phyloP scores from a whole-genome alignment of 345 rosid species.

The Noccaea bulbosa region DNA sequence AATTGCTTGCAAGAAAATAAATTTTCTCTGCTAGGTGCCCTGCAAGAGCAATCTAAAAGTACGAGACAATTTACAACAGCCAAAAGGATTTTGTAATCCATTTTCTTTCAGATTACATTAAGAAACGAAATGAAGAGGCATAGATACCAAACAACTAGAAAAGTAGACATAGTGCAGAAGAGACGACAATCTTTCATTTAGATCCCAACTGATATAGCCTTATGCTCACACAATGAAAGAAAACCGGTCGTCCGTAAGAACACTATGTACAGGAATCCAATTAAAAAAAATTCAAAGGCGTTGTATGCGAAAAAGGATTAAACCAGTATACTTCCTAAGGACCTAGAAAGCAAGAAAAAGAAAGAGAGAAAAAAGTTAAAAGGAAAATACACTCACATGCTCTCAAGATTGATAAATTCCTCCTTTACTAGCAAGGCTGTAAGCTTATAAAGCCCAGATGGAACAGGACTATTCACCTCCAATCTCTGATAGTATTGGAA shows the following conservation, averaged over 20 bases:
- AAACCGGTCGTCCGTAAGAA: slow-evolving; percentile 12
- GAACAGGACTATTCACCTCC: slow-evolving; percentile 84
- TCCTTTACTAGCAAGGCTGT: slow-evolving; percentile 93
- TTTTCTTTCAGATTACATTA: slow-evolving; percentile 24
- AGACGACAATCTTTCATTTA: slow-evolving; percentile 5
- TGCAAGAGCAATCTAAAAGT: slow-evolving; percentile 18
- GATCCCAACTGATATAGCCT: slow-evolving; percentile 19
- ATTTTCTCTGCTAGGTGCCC: slow-evolving; percentile 6
- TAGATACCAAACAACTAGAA: slow-evolving; percentile 20
- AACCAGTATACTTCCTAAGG: slow-evolving; percentile 12
- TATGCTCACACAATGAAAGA: slow-evolving; percentile 26
- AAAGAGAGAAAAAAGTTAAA: slow-evolving; percentile 11
- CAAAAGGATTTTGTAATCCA: slow-evolving; percentile 9
- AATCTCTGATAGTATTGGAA: slow-evolving; percentile 89
- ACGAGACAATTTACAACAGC: background rate
- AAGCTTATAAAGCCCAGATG: slow-evolving; percentile 88
- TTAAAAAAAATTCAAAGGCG: slow-evolving; percentile 18
- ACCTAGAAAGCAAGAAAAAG: slow-evolving; percentile 12
- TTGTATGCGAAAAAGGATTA: slow-evolving; percentile 5
- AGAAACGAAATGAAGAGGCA: slow-evolving; percentile 9
- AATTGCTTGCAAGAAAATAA: background rate
- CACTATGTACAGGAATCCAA: slow-evolving; percentile 9
- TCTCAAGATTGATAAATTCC: slow-evolving; percentile 87
- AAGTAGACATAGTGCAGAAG: slow-evolving; percentile 10
- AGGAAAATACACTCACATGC: slow-evolving; percentile 69